Percentiles rank a stretch among this genome's conserved stretches.
These are phyloP conservation scores for Cutaneotrichosporon sp. DNA, from an alignment of 1,284 basidiomycete genomes.

Conservation along the genomic window DNA sequence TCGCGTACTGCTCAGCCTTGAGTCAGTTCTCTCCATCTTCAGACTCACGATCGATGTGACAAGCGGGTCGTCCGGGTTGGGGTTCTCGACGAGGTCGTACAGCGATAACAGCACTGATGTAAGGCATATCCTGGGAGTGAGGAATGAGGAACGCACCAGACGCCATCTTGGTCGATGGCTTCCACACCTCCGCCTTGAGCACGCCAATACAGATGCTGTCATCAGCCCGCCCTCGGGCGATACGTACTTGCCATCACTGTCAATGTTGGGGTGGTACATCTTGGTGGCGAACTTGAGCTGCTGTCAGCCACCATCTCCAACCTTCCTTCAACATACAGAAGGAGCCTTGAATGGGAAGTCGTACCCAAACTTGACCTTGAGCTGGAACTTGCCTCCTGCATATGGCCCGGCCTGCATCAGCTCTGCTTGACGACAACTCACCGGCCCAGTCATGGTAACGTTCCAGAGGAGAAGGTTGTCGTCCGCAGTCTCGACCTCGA, in stretches of 20 bases:
- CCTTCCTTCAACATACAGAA: conserved; percentile 57
- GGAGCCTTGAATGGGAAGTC: conserved; percentile 91
- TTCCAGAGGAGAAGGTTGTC: conserved; percentile 76
- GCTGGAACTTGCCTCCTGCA: conserved; percentile 75
- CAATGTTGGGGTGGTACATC: conserved; percentile 62
- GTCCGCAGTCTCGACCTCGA: conserved; percentile 66
- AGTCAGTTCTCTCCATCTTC: conserved; percentile 7
- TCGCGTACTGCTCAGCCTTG: conserved; percentile 51
- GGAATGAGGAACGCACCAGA: conserved; percentile 59
- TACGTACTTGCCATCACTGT: conserved; percentile 72
- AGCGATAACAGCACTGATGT: conserved; percentile 69
- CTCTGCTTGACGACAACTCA: conserved; percentile 52
- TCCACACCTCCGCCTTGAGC: conserved; percentile 66
- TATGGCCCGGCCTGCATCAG: conserved; percentile 68
- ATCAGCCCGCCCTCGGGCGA: not conserved
- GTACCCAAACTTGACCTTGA: conserved; percentile 67
- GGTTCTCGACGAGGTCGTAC: conserved; percentile 81
- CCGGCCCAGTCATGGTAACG: conserved; percentile 71
- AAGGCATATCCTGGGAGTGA: not conserved
- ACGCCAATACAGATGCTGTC: conserved; percentile 58
- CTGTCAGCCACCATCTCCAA: not conserved
- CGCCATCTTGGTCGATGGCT: conserved; percentile 75
- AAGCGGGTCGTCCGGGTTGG: conserved; percentile 85
- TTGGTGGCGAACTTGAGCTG: conserved; percentile 89
- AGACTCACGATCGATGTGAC: conserved; percentile 54